These are phyloP conservation scores for Rhodamnia rubescens DNA, from an alignment of 345 rosid genomes.

Conservation along the genomic window DNA sequence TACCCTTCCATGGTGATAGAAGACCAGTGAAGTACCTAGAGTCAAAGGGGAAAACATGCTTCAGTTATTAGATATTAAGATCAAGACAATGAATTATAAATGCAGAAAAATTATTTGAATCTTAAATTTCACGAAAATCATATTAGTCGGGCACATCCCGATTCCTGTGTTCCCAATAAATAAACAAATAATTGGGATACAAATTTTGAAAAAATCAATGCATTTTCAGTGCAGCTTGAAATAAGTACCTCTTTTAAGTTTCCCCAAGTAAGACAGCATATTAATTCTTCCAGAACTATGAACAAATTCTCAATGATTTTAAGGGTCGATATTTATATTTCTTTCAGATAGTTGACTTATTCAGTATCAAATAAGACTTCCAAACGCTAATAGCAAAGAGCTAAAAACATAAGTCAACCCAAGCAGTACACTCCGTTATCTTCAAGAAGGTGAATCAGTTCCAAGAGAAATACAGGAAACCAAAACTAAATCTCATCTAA, in stretches of 20 bases:
- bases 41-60: not conserved
- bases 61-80: not conserved
- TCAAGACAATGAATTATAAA: too few relatives aligned
- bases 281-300: not conserved
- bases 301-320: not conserved
- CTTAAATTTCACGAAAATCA: not conserved
- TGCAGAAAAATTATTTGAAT: not conserved
- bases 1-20: conserved; percentile 98
- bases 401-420: not conserved
- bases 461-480: not conserved
- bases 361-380: not conserved
- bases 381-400: not conserved
- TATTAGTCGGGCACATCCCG: not conserved
- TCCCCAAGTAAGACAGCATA: not conserved
- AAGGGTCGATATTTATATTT: not conserved
- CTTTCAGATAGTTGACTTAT: not conserved
- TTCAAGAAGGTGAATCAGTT: not conserved
- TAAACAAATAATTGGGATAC: not conserved
- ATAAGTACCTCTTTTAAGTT: not conserved
- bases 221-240: not conserved
- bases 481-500: not conserved
- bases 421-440: not conserved
- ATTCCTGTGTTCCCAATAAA: not conserved
- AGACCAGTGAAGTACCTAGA: conserved; percentile 89
- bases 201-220: not conserved